Evolutionary conservation across 164 flowering plant species (phyloP).

Genomic region (Paratinospora sagittata): DNA sequence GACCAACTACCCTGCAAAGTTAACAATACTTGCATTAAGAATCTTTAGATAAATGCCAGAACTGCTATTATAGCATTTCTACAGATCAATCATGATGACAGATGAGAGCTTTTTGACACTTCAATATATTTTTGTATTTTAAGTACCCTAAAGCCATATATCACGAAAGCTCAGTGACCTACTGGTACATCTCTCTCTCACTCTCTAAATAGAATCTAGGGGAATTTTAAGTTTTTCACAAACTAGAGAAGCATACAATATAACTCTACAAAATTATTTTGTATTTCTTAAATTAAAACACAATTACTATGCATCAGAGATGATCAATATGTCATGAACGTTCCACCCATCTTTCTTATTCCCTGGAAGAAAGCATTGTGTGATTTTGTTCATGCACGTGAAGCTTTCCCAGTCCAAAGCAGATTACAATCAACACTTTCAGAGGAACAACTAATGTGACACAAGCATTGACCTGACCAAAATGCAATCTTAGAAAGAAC

Average conservation of each 20-base stretch:
- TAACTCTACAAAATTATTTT: background rate
- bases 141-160: background rate
- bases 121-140: background rate
- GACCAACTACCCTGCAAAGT: conserved; percentile 91
- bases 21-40: background rate
- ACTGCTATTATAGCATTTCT: background rate
- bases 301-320: background rate
- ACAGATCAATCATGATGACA: background rate
- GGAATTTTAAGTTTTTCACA: too few species aligned
- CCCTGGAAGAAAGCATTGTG: background rate
- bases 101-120: background rate
- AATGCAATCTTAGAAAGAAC: too few species aligned
- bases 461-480: background rate
- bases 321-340: background rate
- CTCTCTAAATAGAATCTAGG: background rate
- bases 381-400: background rate
- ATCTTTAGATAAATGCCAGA: background rate
- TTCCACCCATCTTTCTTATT: background rate
- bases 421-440: background rate
- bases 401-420: background rate
- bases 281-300: too few species aligned
- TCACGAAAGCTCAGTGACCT: background rate
- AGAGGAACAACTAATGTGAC: background rate
- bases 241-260: too few species aligned
- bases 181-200: background rate